A percentile compares a stretch with the other conserved stretches of the same genome.
Conservation (phyloP, 2,329 filamentous ascomycete species). For the Cladosporium halotolerans region DNA sequence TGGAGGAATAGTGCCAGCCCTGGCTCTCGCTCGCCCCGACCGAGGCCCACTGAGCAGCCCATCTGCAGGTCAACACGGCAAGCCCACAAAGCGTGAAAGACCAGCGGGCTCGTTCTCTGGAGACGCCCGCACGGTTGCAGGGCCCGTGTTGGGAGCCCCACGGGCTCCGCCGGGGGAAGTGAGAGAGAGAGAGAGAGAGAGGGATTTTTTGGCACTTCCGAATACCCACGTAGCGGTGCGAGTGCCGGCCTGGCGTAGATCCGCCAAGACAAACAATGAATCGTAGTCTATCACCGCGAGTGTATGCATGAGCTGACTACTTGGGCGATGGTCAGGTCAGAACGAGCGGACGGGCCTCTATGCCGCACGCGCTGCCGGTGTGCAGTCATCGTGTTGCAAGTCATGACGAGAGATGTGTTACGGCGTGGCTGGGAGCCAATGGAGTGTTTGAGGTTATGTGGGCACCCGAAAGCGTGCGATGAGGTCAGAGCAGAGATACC, state of each 20-base stretch:
- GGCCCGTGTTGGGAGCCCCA: slow-evolving; percentile 9
- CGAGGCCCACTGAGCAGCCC: background rate
- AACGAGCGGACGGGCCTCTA: background rate
- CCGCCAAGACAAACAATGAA: slow-evolving; percentile 3
- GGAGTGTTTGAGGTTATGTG: slow-evolving; percentile 2
- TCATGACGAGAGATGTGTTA: slow-evolving; percentile 6
- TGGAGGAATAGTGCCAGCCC: background rate
- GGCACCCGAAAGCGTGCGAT: slow-evolving; percentile 6
- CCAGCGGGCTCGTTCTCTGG: too few relatives aligned
- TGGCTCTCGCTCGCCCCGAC: background rate
- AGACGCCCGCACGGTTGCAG: background rate
- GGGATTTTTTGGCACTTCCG: slow-evolving; percentile 9
- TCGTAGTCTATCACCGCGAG: background rate
- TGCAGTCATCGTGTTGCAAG: slow-evolving; percentile 5
- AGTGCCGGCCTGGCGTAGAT: slow-evolving; percentile 6
- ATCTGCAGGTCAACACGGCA: slow-evolving; percentile 4
- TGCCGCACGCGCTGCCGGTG: background rate
- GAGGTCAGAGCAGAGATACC: background rate
- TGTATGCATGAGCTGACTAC: background rate
- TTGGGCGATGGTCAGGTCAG: background rate
- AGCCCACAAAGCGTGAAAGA: too few relatives aligned
- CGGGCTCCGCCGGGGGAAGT: slow-evolving; percentile 2
- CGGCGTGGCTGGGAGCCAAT: slow-evolving; percentile 2
- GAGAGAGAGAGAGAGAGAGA: background rate
- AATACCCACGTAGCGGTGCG: slow-evolving; percentile 8